These are phyloP conservation scores for Panaeolus cyanescens DNA, from an alignment of 768 basidiomycete species.

Conservation along the genomic window DNA sequence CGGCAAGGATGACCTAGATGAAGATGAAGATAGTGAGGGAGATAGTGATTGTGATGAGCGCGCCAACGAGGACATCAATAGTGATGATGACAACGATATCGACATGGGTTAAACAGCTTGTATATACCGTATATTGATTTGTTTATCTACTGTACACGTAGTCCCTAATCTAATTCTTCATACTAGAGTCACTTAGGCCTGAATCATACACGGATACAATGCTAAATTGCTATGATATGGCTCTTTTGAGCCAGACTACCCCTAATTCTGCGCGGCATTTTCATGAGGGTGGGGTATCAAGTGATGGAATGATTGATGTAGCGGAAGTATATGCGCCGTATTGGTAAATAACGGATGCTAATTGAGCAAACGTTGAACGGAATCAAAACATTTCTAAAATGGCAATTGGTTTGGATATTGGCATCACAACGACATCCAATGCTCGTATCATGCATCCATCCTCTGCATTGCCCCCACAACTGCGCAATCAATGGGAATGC, in stretches of 20 bases:
- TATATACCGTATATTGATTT: neutral
- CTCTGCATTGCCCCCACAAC: no score
- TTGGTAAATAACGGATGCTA: neutral
- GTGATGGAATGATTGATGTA: neutral
- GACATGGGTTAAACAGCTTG: neutral
- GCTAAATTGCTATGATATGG: no score
- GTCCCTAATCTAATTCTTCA: no score
- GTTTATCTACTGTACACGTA: no score
- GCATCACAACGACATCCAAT: neutral
- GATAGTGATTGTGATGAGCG: neutral
- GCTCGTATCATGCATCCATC: neutral
- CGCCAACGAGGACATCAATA: neutral
- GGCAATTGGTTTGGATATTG: no score
- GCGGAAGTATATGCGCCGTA: neutral
- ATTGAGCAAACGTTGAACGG: neutral
- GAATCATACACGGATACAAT: no score
- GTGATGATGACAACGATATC: neutral
- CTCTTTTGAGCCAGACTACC: no score
- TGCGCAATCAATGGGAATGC: no score
- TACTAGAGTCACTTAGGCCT: no score
- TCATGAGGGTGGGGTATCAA: neutral
- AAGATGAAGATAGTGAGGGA: neutral
- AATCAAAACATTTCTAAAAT: no score
- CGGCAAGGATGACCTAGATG: neutral
- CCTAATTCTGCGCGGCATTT: no score